Base-by-base conservation (phyloP, 805 yeast species). In the Hemisphaericaspora nanyangensis region DNA sequence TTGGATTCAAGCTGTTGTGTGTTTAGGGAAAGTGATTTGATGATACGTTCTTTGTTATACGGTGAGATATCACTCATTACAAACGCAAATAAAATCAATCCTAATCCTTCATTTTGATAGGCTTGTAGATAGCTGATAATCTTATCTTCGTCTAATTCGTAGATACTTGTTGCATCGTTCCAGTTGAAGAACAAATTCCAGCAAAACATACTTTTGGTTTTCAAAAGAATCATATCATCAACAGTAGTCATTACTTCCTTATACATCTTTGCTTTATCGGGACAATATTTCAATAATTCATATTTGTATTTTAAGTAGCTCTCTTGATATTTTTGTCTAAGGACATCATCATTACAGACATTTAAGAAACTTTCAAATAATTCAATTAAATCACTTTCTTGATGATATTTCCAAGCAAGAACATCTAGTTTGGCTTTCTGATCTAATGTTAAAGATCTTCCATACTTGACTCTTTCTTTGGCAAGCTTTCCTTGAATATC, bases 121-220 rank as follows among this genome's bases (percentile, higher is more conserved):
- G 65, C 56, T 30, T 63, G 61, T 31, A 85, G 63, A 52, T 77
- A 86, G 26, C 62, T 70, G n/a, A 69, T 48, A 2, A 86, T 46
- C 4, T 69, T 54, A 5, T 47, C 52, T 29, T 42, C 37, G 36
- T 80, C 81, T 34, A 84, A 54, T 2, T 72, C 70, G 7, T 65
- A 59, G 5, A 88, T 55, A 4, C 68, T 60, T 5, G 54, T 55
- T 6, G 71, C 72, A 56, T 89, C 95, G 18, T 65, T 48, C 83
- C 91, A 84, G 46, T 89, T 93, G 41, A 88, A 75, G 51, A 77
- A 78, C 8, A 81, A 52, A 28, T 72, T 68, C 95, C 96, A 90
- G 1, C 89, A 86, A 22, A 74, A 63, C 27, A 76, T 66, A 5
- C 79, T 79, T 1, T 73, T 70, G 17, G 82, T 76, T 29, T 77